Conservation (phyloP, 805 yeast species). For the Candida caryicola region DNA sequence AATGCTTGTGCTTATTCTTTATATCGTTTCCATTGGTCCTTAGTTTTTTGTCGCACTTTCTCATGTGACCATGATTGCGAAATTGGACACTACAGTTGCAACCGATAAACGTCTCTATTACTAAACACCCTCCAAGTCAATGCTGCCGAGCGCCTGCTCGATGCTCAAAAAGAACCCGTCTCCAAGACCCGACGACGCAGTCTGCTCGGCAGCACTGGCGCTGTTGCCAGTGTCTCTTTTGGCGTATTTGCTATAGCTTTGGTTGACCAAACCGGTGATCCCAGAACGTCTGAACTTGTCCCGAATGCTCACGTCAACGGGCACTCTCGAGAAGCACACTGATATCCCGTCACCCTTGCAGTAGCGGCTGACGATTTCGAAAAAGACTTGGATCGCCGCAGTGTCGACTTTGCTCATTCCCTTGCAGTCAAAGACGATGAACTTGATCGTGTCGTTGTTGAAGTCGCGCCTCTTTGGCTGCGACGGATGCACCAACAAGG, state of each 20-base stretch:
- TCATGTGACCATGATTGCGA: background rate
- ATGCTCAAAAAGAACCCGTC: constrained; percentile 47
- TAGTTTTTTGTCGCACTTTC: background rate
- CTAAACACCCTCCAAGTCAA: background rate
- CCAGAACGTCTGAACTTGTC: constrained; percentile 56
- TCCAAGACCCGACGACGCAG: constrained; percentile 17
- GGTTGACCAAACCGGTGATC: constrained; percentile 34
- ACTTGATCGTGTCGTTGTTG: constrained; percentile 41
- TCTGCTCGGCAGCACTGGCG: constrained; percentile 14
- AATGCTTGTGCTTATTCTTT: background rate
- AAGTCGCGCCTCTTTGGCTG: constrained; percentile 49
- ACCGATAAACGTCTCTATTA: background rate
- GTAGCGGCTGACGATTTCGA: constrained; percentile 58
- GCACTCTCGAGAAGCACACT: constrained; percentile 62
- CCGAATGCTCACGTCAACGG: constrained; percentile 46
- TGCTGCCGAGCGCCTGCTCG: constrained; percentile 53
- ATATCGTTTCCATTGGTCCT: background rate
- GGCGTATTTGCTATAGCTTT: constrained; percentile 8
- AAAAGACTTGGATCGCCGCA: constrained; percentile 70
- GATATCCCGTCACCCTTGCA: constrained; percentile 46
- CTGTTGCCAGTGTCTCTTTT: constrained; percentile 1
- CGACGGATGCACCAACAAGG: constrained; percentile 74
- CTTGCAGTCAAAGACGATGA: constrained; percentile 69
- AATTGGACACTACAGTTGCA: background rate
- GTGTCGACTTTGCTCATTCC: constrained; percentile 84